Base-by-base conservation (phyloP, 225 moss, liverwort and hornwort genomes). In the Straminergon stramineum region DNA sequence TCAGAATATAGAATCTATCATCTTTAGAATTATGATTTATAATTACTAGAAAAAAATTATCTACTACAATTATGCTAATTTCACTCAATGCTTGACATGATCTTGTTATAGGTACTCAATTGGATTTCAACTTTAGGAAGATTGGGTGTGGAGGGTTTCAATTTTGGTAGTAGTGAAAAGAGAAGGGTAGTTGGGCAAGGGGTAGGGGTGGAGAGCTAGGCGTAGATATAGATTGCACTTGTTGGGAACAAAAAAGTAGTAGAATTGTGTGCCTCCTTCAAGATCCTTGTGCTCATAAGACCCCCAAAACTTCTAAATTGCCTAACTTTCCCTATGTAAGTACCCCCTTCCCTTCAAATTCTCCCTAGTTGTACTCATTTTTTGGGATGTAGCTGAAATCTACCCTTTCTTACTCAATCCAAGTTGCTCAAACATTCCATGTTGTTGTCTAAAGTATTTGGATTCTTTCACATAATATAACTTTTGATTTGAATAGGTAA, bases 181-280 rank as follows among this genome's bases (percentile, higher is more conserved):
- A 1, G 1, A 71, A 26, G 23, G 39, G 32, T 16, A 15, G 13
- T 64, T 39, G 24, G 14, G 13, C 4, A 7, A 4, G 23, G 34
- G 34, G 6, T 8, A 32, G 17, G 12, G 56, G 18, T n/a, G n/a
- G 55, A 6, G 17, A 20, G 32, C 3, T 19, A 5, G 37, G 30
- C 5, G 8, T 64, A 23, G 6, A 45, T 19, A 75, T 0, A 28
- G 2, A 28, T 28, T 74, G 6, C 0, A 0, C 27, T 74, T 74
- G 30, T 30, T 74, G 2, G 31, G 32, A 12, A 31, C 2, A 75
- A 31, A 48, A 60, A 11, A 12, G 5, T 26, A 41, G 9, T 0
- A 26, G 2, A 8, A 1, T 14, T 41, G 8, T 26, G 0, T 41
- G 15, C 5, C 3, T 63, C 26, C 3, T 26, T 71, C 5, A 41